Conservation (phyloP, 495 filamentous ascomycete species). For the Achaetomiella virescens region DNA sequence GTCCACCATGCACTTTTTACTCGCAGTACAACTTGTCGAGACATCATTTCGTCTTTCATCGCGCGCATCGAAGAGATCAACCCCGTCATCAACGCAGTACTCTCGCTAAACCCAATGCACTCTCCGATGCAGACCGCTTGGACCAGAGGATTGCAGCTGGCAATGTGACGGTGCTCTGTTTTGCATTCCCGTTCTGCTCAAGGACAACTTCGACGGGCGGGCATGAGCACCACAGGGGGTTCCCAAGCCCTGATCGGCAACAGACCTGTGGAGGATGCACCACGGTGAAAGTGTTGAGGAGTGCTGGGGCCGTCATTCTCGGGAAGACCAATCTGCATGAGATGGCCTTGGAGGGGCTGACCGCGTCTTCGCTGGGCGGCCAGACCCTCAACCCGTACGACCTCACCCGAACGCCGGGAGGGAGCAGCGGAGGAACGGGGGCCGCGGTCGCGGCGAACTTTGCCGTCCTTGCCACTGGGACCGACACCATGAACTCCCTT, state of each 20-base stretch:
- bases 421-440: slow-evolving; percentile 57
- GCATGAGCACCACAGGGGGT: slow-evolving; percentile 52
- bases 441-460: slow-evolving; percentile 55
- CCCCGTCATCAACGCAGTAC: slow-evolving; percentile 50
- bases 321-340: slow-evolving; percentile 64
- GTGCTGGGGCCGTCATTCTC: slow-evolving; percentile 58
- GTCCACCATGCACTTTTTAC: slow-evolving; percentile 48
- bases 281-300: slow-evolving; percentile 45
- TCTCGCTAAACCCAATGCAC: slow-evolving; percentile 48
- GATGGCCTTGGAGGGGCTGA: slow-evolving; percentile 55
- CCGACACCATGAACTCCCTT: slow-evolving; percentile 59
- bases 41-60: slow-evolving; percentile 49
- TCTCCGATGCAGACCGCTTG: slow-evolving; percentile 41
- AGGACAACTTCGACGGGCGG: slow-evolving; percentile 54
- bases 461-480: slow-evolving; percentile 52
- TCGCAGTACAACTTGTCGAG: slow-evolving; percentile 44
- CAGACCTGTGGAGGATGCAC: slow-evolving; percentile 41
- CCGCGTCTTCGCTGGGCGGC: slow-evolving; percentile 54
- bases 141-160: slow-evolving; percentile 40
- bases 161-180: slow-evolving; percentile 43
- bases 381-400: slow-evolving; percentile 62
- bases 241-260: slow-evolving; percentile 42
- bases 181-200: slow-evolving; percentile 56
- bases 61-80: slow-evolving; percentile 51
- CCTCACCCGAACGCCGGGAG: slow-evolving; percentile 53